Evolutionary conservation across 148 eudicot species (phyloP).

Genomic region (Selenicereus undatus): DNA sequence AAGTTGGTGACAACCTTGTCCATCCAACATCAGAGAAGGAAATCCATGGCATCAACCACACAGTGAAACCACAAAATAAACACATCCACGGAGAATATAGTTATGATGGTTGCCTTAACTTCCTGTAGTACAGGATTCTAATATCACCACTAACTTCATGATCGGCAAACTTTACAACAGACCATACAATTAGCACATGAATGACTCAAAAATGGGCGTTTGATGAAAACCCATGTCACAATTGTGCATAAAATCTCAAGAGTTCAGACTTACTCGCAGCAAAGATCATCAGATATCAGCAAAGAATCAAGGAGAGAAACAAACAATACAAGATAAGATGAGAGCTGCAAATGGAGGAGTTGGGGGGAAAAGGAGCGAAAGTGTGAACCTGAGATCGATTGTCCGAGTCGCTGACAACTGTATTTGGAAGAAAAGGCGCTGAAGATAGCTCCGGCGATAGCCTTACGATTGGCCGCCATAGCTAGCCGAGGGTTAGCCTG

Average conservation of each 20-base stretch:
- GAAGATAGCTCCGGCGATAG: slow-evolving; percentile 15
- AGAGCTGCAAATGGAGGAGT: not conserved
- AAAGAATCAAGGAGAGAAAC: not conserved
- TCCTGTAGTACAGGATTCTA: not conserved
- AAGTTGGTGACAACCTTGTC: not conserved
- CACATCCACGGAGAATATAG: not conserved
- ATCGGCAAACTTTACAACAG: not conserved
- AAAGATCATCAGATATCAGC: not conserved
- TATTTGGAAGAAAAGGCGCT: slow-evolving; percentile 6
- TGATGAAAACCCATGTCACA: not conserved
- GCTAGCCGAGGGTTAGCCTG: not conserved
- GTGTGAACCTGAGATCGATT: not conserved
- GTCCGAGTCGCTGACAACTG: not conserved
- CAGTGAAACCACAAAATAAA: not conserved
- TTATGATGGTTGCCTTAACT: not conserved
- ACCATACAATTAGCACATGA: not conserved
- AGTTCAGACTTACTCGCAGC: not conserved
- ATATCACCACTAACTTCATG: not conserved
- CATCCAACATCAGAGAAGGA: not conserved
- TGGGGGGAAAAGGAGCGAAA: not conserved
- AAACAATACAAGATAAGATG: not conserved
- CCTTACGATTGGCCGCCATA: slow-evolving; percentile 23
- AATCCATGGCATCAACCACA: not conserved
- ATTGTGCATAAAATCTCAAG: not conserved
- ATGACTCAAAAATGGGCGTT: not conserved